Conservation (phyloP, 768 basidiomycete species). For the Boletus insuetus region DNA sequence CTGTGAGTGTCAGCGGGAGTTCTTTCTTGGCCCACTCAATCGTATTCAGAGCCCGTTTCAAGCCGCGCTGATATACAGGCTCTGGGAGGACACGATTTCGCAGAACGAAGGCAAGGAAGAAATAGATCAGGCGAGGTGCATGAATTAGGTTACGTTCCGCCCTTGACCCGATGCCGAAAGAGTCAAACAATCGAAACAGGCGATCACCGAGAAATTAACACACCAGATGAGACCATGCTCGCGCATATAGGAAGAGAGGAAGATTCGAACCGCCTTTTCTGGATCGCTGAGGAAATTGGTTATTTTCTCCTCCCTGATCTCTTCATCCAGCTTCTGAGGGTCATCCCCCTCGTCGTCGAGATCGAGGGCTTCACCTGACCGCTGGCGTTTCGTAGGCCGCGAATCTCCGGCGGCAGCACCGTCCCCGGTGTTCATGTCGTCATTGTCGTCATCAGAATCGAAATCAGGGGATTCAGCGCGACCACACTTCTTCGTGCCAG, state of each 20-base stretch:
- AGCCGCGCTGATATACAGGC: constrained; percentile 39
- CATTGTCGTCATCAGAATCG: constrained; percentile 23
- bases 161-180: constrained; percentile 27
- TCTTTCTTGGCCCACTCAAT: constrained; percentile 39
- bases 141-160: constrained; percentile 46
- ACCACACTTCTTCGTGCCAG: constrained; percentile 25
- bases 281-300: constrained; percentile 61
- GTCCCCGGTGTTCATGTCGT: neutral
- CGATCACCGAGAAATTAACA: constrained; percentile 13
- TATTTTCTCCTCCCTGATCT: constrained; percentile 43
- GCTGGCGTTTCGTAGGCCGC: constrained; percentile 26
- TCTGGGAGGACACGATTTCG: constrained; percentile 56
- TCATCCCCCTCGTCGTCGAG: constrained; percentile 37
- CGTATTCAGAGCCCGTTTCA: constrained; percentile 47
- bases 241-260: constrained; percentile 68
- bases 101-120: constrained; percentile 62
- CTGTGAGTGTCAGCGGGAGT: constrained; percentile 41
- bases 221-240: constrained; percentile 71
- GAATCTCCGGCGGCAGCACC: neutral
- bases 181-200: neutral
- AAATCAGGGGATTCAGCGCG: constrained; percentile 36
- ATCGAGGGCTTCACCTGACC: constrained; percentile 11
- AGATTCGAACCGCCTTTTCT: constrained; percentile 54
- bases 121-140: constrained; percentile 52
- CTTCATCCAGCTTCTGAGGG: constrained; percentile 32